phyloP scores from a whole-genome alignment of 169 alveolate species.

The Plasmodium knowlesi region DNA sequence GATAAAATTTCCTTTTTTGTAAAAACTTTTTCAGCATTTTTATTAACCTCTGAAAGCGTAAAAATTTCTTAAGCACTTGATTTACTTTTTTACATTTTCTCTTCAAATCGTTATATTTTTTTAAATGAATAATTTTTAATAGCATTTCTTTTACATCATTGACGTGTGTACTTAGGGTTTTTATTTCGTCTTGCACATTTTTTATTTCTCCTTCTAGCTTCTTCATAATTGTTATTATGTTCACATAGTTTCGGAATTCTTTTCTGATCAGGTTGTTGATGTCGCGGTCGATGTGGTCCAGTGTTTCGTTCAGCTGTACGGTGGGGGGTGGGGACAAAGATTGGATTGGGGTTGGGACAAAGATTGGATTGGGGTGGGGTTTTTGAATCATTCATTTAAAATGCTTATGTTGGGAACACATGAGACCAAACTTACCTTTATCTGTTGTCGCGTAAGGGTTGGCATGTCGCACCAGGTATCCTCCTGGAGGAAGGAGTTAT shows the following conservation, averaged over 20 bases:
- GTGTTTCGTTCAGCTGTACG: conserved; percentile 6
- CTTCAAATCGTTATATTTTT: conserved; percentile 11
- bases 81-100: conserved; percentile 1
- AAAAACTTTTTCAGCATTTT: background rate
- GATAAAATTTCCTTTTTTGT: background rate
- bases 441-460: background rate
- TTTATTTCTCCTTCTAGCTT: conserved; percentile 2
- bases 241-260: background rate
- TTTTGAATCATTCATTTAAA: background rate
- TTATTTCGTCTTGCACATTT: conserved; percentile 6
- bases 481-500: background rate
- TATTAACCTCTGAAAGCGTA: background rate
- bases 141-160: background rate
- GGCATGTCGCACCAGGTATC: background rate
- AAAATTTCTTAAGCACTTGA: background rate
- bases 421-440: background rate
- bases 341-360: background rate
- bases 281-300: background rate
- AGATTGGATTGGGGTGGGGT: background rate
- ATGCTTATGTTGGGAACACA: background rate
- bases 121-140: conserved; percentile 13
- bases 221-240: conserved; percentile 1
- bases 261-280: background rate
- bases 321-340: background rate
- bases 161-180: background rate